Evolutionary conservation across 202 grass and related monocot species (phyloP), one percentile per base, ranked within the genome.

Genomic region (Panicum virgatum): DNA sequence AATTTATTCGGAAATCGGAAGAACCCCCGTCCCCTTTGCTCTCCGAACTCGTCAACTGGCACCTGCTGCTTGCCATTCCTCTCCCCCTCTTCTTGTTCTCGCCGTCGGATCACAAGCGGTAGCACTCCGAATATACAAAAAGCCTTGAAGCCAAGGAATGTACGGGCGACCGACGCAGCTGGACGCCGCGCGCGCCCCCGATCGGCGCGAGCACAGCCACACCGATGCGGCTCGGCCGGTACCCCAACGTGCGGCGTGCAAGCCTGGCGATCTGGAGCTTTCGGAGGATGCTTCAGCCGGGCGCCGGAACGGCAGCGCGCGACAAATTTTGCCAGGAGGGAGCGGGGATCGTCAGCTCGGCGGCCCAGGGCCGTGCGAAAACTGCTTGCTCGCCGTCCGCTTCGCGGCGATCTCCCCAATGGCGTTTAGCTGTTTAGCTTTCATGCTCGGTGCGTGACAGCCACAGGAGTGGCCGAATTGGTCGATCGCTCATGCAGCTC

Each of bases 191-290:
- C 13, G 47, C 19, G 18, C 62, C 69, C 63, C 51, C 13, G 62
- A 12, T 47, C 62, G 70, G 46, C 52, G 42, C 63, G 1, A 22
- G 20, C 15, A 64, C 43, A 65, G 5, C 43, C 71, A 36, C 23
- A 13, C 50, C 12, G n/a, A 12, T 26, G 1, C 8, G 53, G 22
- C 26, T 58, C 13, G 56, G 56, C 11, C 56, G 50, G 1, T 51
- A 19, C 0, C 19, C 6, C 7, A 51, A 2, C 40, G 72, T 60
- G 53, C 7, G 77, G 46, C 9, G 29, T 50, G 77, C 69, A 27
- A 75, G 69, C 60, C 58, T 86, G 77, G 69, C 60, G 77, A 67
- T 60, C 69, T 67, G 84, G 69, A 47, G 4, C 20, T 66, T 59
- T 45, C 69, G 60, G 40, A 22, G 38, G 1, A 16, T 15, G 36